These are phyloP conservation scores for Terfezia claveryi DNA, from an alignment of 495 filamentous ascomycete species.

Conservation along the genomic window DNA sequence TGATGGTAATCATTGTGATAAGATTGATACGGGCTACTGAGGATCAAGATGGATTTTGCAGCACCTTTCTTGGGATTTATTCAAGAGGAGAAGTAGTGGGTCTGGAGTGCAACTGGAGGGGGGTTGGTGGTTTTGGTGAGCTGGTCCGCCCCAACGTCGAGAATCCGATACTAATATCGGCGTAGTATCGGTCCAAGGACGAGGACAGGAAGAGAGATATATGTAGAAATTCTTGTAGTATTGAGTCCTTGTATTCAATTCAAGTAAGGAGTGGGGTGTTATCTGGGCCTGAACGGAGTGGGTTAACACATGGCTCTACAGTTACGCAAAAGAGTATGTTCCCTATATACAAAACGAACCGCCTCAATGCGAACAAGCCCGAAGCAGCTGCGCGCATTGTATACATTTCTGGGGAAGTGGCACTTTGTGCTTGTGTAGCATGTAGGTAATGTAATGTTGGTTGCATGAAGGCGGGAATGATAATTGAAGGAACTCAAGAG, in stretches of 20 bases:
- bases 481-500: too few relatives aligned
- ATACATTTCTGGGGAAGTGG: too few relatives aligned
- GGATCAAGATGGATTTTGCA: slow-evolving; percentile 73
- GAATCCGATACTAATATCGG: slow-evolving; percentile 62
- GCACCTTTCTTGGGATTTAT: slow-evolving; percentile 76
- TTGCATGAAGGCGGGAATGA: too few relatives aligned
- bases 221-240: slow-evolving; percentile 5
- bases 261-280: slow-evolving; percentile 36
- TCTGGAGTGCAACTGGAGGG: slow-evolving; percentile 41
- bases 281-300: slow-evolving; percentile 51
- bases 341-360: neutral
- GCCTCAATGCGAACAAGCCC: slow-evolving; percentile 2
- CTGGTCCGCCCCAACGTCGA: slow-evolving; percentile 23
- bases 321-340: neutral
- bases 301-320: neutral
- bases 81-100: slow-evolving; percentile 35
- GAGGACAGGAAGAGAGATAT: slow-evolving; percentile 29
- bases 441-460: too few relatives aligned
- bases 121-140: slow-evolving; percentile 50
- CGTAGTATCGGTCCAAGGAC: slow-evolving; percentile 84
- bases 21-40: slow-evolving; percentile 2
- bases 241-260: slow-evolving; percentile 4
- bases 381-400: neutral
- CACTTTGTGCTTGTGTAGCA: too few relatives aligned
- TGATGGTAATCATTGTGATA: slow-evolving; percentile 10